Evolutionary conservation across 306 rosid species (phyloP).

Genomic region (Gastrolobium bilobum): DNA sequence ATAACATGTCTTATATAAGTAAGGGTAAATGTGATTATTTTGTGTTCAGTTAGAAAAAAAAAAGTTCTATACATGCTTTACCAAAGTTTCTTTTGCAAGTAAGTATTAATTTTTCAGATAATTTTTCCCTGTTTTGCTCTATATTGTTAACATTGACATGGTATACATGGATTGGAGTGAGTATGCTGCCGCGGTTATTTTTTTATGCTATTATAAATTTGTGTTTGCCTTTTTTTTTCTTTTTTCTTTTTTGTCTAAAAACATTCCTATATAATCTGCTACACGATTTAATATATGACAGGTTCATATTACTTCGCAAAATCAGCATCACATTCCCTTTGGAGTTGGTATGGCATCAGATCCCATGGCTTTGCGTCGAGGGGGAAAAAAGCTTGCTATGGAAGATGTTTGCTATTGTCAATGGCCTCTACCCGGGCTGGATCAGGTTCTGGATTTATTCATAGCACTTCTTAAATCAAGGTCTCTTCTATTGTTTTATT

Average conservation of each 20-base stretch:
- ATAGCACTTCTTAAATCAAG: conserved; percentile 22
- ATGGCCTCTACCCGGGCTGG: conserved; percentile 96
- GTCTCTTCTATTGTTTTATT: conserved; percentile 39
- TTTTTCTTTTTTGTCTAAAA: conserved; percentile 5
- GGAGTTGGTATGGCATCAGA: conserved; percentile 95
- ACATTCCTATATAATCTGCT: conserved; percentile 3
- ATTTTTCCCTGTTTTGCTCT: conserved; percentile 29
- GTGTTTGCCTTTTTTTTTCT: neutral
- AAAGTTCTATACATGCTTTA: conserved; percentile 8
- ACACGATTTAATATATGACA: conserved; percentile 55
- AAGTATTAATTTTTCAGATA: neutral
- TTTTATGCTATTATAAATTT: conserved; percentile 25
- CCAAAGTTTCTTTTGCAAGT: conserved; percentile 17
- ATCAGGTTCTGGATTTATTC: conserved; percentile 71
- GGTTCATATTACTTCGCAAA: conserved; percentile 80
- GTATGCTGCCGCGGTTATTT: conserved; percentile 36
- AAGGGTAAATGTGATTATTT: conserved; percentile 32
- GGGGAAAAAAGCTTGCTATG: conserved; percentile 92
- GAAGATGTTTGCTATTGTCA: conserved; percentile 93
- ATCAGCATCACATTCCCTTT: conserved; percentile 71
- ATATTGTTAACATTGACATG: conserved; percentile 24
- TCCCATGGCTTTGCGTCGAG: conserved; percentile 97
- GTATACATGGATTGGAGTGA: conserved; percentile 31
- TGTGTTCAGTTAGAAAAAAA: conserved; percentile 15
- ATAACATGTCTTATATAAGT: neutral